A percentile compares a stretch with the other conserved stretches of the same genome.
Evolutionary conservation across 805 yeast genomes (phyloP).

Genomic region (Wickerhamomyces bovis): DNA sequence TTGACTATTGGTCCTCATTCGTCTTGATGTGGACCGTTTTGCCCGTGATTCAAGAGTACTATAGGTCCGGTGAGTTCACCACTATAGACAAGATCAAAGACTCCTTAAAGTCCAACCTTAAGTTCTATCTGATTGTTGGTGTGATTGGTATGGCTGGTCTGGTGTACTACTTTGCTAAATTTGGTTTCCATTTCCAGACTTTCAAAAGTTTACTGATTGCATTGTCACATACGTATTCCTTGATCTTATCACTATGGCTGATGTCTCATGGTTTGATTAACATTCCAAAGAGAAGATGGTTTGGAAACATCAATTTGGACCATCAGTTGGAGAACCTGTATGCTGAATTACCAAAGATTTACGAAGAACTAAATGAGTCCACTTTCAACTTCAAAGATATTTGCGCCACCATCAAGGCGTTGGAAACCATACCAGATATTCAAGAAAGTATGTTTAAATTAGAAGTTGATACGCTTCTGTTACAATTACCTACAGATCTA

Average conservation of each 20-base stretch:
- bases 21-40: conserved; percentile 70
- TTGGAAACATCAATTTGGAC: conserved; percentile 30
- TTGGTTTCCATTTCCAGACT: conserved; percentile 49
- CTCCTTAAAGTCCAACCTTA: conserved; percentile 49
- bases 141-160: conserved; percentile 47
- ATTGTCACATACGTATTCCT: conserved; percentile 68
- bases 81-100: conserved; percentile 42
- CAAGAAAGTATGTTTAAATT: conserved; percentile 14
- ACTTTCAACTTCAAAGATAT: conserved; percentile 57
- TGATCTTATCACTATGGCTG: conserved; percentile 71
- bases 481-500: conserved; percentile 13
- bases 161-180: conserved; percentile 50
- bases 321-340: conserved; percentile 36
- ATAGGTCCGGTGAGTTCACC: conserved; percentile 60
- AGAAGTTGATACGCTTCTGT: conserved; percentile 10
- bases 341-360: conserved; percentile 46
- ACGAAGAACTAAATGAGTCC: conserved; percentile 60
- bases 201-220: conserved; percentile 69
- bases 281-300: conserved; percentile 47
- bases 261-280: conserved; percentile 77
- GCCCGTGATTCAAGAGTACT: conserved; percentile 70
- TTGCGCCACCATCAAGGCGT: conserved; percentile 49
- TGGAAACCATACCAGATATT: conserved; percentile 27
- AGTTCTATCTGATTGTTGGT: conserved; percentile 55
- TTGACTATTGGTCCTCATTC: conserved; percentile 77